Evolutionary conservation across 1,139 yeast genomes (phyloP).

Genomic region (Nakaseomyces kungkrabaensis): DNA sequence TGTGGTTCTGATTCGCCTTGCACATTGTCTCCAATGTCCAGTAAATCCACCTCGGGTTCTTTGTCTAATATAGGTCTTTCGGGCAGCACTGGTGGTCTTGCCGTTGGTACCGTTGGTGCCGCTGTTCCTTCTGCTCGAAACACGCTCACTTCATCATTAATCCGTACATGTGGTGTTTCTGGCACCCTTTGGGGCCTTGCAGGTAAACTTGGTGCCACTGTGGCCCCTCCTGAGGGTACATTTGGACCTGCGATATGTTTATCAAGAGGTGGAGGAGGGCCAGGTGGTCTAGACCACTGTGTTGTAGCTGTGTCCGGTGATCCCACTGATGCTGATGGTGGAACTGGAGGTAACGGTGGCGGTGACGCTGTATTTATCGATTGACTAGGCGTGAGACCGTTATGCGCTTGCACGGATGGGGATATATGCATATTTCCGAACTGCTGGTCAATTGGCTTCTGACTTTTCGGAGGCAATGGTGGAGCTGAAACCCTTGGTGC

Average conservation of each 20-base stretch:
- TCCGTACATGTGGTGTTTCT: background rate
- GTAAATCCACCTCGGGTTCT: background rate
- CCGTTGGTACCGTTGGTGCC: background rate
- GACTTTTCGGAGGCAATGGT: background rate
- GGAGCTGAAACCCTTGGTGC: background rate
- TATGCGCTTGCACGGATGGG: background rate
- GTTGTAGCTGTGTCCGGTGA: background rate
- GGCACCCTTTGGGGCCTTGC: background rate
- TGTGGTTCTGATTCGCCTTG: background rate
- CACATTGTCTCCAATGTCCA: background rate
- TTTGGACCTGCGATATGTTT: too few species aligned
- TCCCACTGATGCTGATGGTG: background rate
- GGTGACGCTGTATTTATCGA: background rate
- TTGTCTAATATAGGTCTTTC: background rate
- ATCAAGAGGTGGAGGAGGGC: background rate
- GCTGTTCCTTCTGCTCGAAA: background rate
- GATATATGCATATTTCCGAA: background rate
- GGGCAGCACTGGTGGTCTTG: background rate
- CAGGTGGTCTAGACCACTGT: background rate
- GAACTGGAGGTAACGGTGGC: background rate
- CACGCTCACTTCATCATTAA: background rate
- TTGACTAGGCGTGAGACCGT: background rate
- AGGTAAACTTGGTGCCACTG: background rate
- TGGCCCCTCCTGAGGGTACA: too few species aligned
- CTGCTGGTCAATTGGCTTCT: background rate